phyloP scores from a whole-genome alignment of 768 basidiomycete genomes.

The Pholiota molesta region DNA sequence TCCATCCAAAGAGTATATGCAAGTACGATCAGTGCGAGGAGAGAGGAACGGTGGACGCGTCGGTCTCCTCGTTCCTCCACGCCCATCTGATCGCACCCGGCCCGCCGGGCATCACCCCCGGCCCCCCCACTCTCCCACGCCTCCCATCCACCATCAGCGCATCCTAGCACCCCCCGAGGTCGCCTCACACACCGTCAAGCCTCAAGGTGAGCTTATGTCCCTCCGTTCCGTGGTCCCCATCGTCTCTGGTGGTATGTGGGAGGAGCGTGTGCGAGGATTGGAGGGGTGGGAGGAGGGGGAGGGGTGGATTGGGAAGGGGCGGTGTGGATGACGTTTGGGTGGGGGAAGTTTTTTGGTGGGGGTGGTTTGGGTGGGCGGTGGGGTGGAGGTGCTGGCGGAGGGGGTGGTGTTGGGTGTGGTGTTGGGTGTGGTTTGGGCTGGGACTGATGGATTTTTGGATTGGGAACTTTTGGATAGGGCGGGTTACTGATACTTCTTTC shows the following conservation, averaged over 20 bases:
- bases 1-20: too few species aligned
- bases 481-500: neutral
- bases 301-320: constrained; percentile 1
- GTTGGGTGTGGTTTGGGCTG: neutral
- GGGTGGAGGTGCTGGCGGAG: neutral
- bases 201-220: constrained; percentile 9
- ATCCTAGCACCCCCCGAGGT: neutral
- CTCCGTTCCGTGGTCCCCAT: neutral
- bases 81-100: too few species aligned
- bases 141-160: too few species aligned
- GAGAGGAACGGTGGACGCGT: too few species aligned
- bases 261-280: neutral
- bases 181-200: constrained; percentile 10
- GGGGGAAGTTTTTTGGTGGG: neutral
- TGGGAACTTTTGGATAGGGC: neutral
- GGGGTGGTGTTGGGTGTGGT: neutral
- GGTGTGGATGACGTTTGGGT: neutral
- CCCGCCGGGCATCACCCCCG: too few species aligned
- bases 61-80: too few species aligned
- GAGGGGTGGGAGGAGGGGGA: neutral
- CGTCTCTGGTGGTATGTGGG: neutral
- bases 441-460: neutral
- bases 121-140: too few species aligned
- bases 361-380: neutral
- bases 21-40: too few species aligned